phyloP scores from a whole-genome alignment of 441 rosid genomes.

The Adansonia rubrostipa region DNA sequence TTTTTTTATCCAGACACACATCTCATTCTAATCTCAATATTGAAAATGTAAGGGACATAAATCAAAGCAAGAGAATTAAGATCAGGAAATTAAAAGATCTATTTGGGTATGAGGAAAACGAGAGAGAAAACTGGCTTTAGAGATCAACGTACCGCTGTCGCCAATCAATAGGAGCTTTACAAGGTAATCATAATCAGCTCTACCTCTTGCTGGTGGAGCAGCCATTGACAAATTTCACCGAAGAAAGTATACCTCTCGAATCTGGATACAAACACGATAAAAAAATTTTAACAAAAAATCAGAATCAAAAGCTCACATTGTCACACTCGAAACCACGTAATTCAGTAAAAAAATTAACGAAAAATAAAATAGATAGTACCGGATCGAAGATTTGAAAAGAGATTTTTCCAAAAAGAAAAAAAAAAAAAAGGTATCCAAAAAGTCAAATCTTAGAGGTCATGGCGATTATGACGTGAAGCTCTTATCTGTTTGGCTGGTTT shows the following conservation, averaged over 20 bases:
- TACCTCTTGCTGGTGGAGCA: slow-evolving; percentile 73
- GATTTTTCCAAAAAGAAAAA: not conserved
- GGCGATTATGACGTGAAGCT: not conserved
- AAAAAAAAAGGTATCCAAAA: slow-evolving; percentile 16
- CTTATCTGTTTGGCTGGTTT: not conserved
- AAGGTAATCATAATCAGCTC: slow-evolving; percentile 76
- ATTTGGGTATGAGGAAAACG: slow-evolving; percentile 20
- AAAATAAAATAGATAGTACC: slow-evolving; percentile 25
- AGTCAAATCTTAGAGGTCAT: not conserved
- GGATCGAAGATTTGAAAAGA: slow-evolving; percentile 33
- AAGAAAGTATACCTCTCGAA: slow-evolving; percentile 23
- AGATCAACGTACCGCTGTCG: slow-evolving; percentile 58
- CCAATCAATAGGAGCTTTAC: slow-evolving; percentile 73
- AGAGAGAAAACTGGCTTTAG: not conserved
- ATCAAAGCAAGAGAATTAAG: not conserved
- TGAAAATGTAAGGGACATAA: not conserved
- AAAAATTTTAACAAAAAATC: not conserved
- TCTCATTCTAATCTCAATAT: too few species aligned
- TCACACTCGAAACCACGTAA: slow-evolving; percentile 24
- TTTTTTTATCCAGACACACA: too few species aligned
- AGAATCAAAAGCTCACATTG: slow-evolving; percentile 30
- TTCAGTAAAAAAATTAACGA: not conserved
- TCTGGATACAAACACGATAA: slow-evolving; percentile 18
- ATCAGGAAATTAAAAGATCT: slow-evolving; percentile 20
- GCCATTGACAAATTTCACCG: slow-evolving; percentile 46